These are phyloP conservation scores for Niebla homalea DNA, from an alignment of 495 filamentous ascomycete genomes.

Conservation along the genomic window DNA sequence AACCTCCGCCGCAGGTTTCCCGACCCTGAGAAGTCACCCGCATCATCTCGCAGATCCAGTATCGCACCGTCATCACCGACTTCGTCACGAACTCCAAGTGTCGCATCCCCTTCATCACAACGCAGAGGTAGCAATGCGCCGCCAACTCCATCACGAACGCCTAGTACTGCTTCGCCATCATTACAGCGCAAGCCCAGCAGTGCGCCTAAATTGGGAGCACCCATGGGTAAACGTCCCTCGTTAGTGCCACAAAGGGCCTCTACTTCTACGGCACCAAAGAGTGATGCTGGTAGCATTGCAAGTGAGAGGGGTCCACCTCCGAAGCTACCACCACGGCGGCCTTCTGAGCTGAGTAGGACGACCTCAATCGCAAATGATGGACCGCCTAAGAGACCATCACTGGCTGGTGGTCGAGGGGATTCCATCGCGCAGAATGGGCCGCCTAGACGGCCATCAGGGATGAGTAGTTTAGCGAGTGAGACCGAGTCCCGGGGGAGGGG, in stretches of 20 bases:
- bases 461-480: no score
- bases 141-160: background rate
- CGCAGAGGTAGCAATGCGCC: no score
- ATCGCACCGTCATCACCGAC: background rate
- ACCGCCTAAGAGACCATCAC: background rate
- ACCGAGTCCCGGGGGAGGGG: no score
- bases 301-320: background rate
- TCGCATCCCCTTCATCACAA: background rate
- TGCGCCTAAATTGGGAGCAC: no score
- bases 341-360: background rate
- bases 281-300: background rate
- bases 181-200: no score
- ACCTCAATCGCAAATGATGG: background rate
- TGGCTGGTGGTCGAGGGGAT: no score
- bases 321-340: background rate
- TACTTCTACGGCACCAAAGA: background rate
- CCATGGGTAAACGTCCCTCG: background rate
- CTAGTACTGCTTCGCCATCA: background rate
- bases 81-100: background rate
- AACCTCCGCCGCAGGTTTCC: background rate
- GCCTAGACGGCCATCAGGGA: no score
- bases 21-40: background rate
- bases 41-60: background rate
- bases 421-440: no score
- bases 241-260: background rate